These are phyloP conservation scores for Globisporangium cederbergense DNA, from an alignment of 352 stramenopile genomes.

Conservation along the genomic window DNA sequence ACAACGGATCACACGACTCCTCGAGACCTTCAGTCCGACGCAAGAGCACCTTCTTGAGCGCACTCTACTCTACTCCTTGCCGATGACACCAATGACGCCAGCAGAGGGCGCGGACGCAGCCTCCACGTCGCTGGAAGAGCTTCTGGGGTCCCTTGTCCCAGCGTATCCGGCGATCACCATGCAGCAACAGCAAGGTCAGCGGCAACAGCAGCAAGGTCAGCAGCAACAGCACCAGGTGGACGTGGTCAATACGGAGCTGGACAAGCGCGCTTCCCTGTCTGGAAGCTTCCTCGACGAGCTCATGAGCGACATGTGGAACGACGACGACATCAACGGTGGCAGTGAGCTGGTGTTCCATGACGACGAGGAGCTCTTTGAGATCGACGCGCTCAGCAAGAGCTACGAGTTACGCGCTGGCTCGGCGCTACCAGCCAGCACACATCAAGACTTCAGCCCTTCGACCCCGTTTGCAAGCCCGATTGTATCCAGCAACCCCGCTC, in stretches of 20 bases:
- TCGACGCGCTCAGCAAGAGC: slow-evolving; percentile 2
- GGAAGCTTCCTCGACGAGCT: slow-evolving; percentile 1
- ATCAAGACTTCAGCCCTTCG: background rate
- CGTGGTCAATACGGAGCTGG: no score
- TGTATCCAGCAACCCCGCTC: background rate
- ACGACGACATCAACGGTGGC: background rate
- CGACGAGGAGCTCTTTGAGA: background rate
- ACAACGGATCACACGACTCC: no score
- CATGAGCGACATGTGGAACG: background rate
- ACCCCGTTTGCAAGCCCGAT: background rate
- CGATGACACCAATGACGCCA: background rate
- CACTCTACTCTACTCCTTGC: background rate
- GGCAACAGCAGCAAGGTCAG: no score
- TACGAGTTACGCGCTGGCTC: background rate
- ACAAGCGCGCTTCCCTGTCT: background rate
- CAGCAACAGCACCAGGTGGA: background rate
- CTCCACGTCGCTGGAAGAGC: background rate
- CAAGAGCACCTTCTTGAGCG: background rate
- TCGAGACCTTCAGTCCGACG: no score
- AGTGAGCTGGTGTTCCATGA: background rate
- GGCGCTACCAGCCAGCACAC: no score
- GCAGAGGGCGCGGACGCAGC: background rate
- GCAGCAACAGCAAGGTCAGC: no score
- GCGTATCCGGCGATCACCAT: no score
- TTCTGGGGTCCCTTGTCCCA: background rate